A percentile compares a stretch with the other conserved stretches of the same genome.
phyloP scores from a whole-genome alignment of 495 filamentous ascomycete genomes.

The Penicillium waksmanii region DNA sequence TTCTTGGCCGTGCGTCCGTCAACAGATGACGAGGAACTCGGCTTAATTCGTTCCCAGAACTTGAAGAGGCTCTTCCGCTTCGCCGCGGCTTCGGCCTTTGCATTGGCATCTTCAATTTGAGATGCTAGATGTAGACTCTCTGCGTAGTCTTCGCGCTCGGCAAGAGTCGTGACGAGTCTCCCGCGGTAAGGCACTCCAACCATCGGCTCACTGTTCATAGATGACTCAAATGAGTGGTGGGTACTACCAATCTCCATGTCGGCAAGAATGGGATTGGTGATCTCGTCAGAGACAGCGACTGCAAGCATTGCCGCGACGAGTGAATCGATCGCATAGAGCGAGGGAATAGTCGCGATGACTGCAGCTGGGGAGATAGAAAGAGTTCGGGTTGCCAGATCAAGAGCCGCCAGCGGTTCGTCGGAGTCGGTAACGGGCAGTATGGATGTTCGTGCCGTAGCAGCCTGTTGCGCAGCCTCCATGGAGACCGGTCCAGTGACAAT shows the following conservation, averaged over 20 bases:
- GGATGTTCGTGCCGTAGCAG: constrained; percentile 47
- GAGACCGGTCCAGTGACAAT: constrained; percentile 45
- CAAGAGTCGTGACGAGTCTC: constrained; percentile 41
- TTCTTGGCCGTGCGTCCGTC: constrained; percentile 21
- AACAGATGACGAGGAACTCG: constrained; percentile 2
- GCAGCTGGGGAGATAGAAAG: constrained; percentile 51
- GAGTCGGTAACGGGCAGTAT: constrained; percentile 46
- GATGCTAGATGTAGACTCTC: constrained; percentile 39
- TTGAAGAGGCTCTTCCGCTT: constrained; percentile 26
- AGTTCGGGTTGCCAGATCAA: constrained; percentile 53
- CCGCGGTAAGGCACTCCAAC: constrained; percentile 29
- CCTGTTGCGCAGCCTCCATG: constrained; percentile 41
- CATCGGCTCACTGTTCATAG: neutral
- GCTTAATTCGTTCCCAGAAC: constrained; percentile 23
- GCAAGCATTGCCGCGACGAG: constrained; percentile 68
- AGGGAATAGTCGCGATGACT: constrained; percentile 48
- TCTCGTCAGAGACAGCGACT: constrained; percentile 66
- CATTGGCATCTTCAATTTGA: constrained; percentile 31
- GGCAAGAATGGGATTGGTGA: constrained; percentile 41
- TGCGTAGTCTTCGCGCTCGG: constrained; percentile 46
- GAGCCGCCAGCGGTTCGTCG: constrained; percentile 49
- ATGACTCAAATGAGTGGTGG: constrained; percentile 11
- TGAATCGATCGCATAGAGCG: constrained; percentile 77
- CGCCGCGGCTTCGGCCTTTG: constrained; percentile 9
- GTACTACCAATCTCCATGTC: constrained; percentile 40